A percentile compares a stretch with the other conserved stretches of the same genome.
Conservation (phyloP, 352 stramenopile species). For the Phytophthora multivora region DNA sequence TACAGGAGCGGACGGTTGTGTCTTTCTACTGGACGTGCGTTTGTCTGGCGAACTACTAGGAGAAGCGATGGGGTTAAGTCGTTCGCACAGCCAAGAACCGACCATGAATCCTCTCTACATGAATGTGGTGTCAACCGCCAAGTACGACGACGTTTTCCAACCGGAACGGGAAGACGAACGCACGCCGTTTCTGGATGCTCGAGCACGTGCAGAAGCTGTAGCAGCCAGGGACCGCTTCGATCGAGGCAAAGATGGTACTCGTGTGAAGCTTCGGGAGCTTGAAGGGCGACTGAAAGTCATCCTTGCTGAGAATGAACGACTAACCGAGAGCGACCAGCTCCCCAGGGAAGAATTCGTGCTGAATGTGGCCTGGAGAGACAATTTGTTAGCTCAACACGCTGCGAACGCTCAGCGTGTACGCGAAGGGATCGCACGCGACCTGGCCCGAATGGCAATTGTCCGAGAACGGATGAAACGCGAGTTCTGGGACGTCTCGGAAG, state of each 20-base stretch:
- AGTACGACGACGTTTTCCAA: conserved; percentile 71
- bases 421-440: conserved; percentile 67
- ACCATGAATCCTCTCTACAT: conserved; percentile 64
- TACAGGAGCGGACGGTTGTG: conserved; percentile 62
- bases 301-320: conserved; percentile 69
- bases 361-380: conserved; percentile 78
- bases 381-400: conserved; percentile 55
- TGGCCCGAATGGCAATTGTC: conserved; percentile 80
- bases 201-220: conserved; percentile 39
- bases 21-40: conserved; percentile 70
- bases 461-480: conserved; percentile 89
- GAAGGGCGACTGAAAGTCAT: conserved; percentile 70
- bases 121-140: conserved; percentile 67
- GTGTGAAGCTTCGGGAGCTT: conserved; percentile 63
- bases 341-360: conserved; percentile 90
- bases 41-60: conserved; percentile 34
- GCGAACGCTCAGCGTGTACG: conserved; percentile 62
- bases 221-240: conserved; percentile 65
- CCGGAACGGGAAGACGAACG: conserved; percentile 44
- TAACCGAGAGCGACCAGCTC: conserved; percentile 75
- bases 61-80: conserved; percentile 23
- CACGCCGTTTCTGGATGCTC: conserved; percentile 48
- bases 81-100: conserved; percentile 3
- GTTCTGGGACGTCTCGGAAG: conserved; percentile 89
- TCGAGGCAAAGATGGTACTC: conserved; percentile 67